These are phyloP conservation scores for Coccinonectria pachysandricola DNA, from an alignment of 2,329 filamentous ascomycete species.

Conservation along the genomic window DNA sequence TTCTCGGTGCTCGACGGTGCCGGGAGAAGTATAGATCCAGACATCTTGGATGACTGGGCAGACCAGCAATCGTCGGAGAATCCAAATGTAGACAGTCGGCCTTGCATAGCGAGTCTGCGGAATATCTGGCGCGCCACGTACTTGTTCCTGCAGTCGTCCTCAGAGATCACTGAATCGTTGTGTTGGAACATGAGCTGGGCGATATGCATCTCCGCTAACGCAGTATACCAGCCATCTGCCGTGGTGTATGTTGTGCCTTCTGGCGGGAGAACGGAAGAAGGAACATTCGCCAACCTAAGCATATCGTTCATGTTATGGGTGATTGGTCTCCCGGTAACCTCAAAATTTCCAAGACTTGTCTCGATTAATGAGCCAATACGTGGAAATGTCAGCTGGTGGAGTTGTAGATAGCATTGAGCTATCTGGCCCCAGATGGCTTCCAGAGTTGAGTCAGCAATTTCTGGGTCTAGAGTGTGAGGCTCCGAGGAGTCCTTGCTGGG, in stretches of 20 bases:
- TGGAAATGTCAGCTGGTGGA: slow-evolving; percentile 23
- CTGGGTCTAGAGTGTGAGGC: slow-evolving; percentile 2
- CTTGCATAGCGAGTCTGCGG: slow-evolving; percentile 22
- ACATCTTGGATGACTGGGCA: too few species aligned
- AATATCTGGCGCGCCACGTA: slow-evolving; percentile 33
- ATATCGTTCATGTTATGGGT: slow-evolving; percentile 33
- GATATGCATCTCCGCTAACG: slow-evolving; percentile 31
- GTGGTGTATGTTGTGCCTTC: slow-evolving; percentile 12
- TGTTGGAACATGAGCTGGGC: slow-evolving; percentile 29
- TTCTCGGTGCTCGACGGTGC: slow-evolving; percentile 9
- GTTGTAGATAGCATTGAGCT: slow-evolving; percentile 28
- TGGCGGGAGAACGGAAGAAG: slow-evolving; percentile 10
- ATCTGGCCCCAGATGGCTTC: slow-evolving; percentile 25
- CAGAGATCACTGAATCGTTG: slow-evolving; percentile 26
- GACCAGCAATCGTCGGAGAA: too few species aligned
- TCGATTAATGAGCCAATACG: slow-evolving; percentile 29
- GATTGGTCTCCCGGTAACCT: slow-evolving; percentile 25
- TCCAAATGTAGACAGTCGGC: slow-evolving; percentile 17
- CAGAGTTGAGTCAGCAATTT: slow-evolving; percentile 22
- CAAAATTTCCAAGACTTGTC: slow-evolving; percentile 13
- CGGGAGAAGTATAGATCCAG: slow-evolving; percentile 6
- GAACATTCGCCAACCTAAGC: slow-evolving; percentile 18
- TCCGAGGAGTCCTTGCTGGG: slow-evolving; percentile 1
- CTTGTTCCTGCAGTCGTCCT: slow-evolving; percentile 31
- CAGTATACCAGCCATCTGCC: slow-evolving; percentile 27